Percentiles rank a stretch among this genome's conserved stretches.
Conservation (phyloP, 2,329 filamentous ascomycete genomes). For the Alternaria arborescens region DNA sequence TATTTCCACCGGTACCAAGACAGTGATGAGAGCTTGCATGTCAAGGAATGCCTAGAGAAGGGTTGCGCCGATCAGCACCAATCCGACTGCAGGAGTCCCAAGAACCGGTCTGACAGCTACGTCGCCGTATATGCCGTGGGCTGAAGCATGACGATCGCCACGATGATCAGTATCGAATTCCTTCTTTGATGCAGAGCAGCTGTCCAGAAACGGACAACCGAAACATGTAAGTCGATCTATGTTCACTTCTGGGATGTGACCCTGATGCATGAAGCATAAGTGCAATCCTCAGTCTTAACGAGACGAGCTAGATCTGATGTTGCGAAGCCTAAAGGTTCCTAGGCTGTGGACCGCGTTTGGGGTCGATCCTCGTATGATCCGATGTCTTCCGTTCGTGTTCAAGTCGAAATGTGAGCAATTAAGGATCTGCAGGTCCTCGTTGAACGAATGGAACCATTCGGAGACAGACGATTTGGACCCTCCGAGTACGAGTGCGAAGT, state of each 20-base stretch:
- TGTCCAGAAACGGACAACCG: slow-evolving; percentile 9
- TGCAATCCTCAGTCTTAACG: neutral
- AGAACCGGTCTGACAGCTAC: slow-evolving; percentile 15
- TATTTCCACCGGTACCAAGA: neutral
- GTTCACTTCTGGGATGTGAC: slow-evolving; percentile 1
- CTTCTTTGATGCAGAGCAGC: slow-evolving; percentile 3
- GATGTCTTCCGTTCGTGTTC: neutral
- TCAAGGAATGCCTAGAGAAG: neutral
- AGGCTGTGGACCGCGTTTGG: neutral
- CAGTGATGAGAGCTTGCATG: neutral
- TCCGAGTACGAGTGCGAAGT: slow-evolving; percentile 1
- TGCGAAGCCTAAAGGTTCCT: neutral
- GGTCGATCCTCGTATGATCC: neutral
- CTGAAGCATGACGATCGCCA: slow-evolving; percentile 13
- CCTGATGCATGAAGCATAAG: slow-evolving; percentile 12
- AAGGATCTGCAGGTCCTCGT: neutral
- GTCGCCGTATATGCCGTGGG: slow-evolving; percentile 1
- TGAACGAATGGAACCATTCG: slow-evolving; percentile 7
- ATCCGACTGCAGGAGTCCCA: slow-evolving; percentile 7
- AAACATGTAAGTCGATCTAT: neutral
- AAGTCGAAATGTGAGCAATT: neutral
- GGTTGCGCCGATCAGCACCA: slow-evolving; percentile 6
- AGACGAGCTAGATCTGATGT: neutral
- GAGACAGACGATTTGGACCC: slow-evolving; percentile 1
- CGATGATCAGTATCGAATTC: slow-evolving; percentile 17